A percentile compares a stretch with the other conserved stretches of the same genome.
phyloP scores from a whole-genome alignment of 164 flowering plant species.

The Annona squamosa region DNA sequence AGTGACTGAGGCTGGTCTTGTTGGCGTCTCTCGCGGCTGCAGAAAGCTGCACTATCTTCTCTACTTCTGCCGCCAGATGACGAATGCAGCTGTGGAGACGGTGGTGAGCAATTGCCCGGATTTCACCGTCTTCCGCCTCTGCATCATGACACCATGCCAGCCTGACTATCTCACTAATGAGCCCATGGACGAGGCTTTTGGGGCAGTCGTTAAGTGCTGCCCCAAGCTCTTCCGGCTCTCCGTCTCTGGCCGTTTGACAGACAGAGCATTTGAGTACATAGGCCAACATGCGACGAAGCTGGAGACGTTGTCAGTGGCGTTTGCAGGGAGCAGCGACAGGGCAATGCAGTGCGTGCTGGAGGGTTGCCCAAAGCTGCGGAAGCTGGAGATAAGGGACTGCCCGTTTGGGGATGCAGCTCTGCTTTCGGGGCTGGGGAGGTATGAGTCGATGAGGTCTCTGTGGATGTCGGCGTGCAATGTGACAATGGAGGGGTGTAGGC shows the following conservation, averaged over 20 bases:
- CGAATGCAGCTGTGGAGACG: conserved; percentile 65
- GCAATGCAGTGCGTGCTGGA: conserved; percentile 57
- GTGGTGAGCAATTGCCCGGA: conserved; percentile 69
- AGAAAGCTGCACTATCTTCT: conserved; percentile 61
- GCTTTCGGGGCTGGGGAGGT: conserved; percentile 53
- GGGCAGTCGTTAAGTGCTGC: conserved; percentile 62
- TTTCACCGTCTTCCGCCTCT: conserved; percentile 72
- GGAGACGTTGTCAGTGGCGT: conserved; percentile 74
- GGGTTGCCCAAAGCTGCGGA: conserved; percentile 69
- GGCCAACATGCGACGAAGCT: conserved; percentile 67
- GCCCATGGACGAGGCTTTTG: conserved; percentile 82
- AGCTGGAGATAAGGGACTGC: conserved; percentile 80
- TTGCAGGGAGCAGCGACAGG: conserved; percentile 69
- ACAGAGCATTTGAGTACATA: conserved; percentile 58
- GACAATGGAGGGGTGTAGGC: conserved; percentile 53
- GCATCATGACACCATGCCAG: conserved; percentile 62
- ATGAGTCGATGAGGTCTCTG: conserved; percentile 73
- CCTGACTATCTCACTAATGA: conserved; percentile 61
- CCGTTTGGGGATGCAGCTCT: conserved; percentile 74
- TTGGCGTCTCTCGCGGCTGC: conserved; percentile 72
- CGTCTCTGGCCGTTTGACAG: conserved; percentile 72
- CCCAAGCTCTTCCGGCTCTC: conserved; percentile 62
- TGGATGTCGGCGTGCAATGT: conserved; percentile 88
- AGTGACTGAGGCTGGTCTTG: conserved; percentile 66
- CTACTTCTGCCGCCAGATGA: conserved; percentile 78